A percentile compares a stretch with the other conserved stretches of the same genome.
Evolutionary conservation across 306 rosid species (phyloP).

Genomic region (Neltuma alba): DNA sequence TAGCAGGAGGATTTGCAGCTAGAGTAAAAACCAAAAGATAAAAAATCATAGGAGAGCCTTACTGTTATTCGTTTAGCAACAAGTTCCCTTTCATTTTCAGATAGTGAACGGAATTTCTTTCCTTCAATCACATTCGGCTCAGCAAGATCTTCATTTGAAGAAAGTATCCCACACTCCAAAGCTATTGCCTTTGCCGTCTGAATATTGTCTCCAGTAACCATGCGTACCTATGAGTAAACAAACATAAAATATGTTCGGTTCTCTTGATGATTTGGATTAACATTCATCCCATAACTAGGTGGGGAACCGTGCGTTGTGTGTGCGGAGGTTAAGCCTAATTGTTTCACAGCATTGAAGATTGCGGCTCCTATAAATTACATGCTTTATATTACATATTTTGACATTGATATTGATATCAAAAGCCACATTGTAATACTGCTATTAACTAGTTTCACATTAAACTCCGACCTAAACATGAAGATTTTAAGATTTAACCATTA

Average conservation of each 20-base stretch:
- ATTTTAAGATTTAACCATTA: conserved; percentile 16
- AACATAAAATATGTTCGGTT: conserved; percentile 33
- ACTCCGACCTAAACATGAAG: conserved; percentile 22
- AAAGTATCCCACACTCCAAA: conserved; percentile 93
- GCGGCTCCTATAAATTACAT: not conserved
- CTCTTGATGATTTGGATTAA: conserved; percentile 29
- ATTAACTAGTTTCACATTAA: conserved; percentile 16
- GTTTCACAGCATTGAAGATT: not conserved
- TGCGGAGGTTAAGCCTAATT: not conserved
- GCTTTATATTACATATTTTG: not conserved
- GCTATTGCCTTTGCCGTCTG: conserved; percentile 98
- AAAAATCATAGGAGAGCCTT: conserved; percentile 30
- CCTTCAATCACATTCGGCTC: conserved; percentile 92
- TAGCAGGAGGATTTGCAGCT: conserved; percentile 31
- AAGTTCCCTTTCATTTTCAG: conserved; percentile 83
- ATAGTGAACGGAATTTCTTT: conserved; percentile 69
- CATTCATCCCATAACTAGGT: conserved; percentile 6
- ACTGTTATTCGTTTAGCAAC: conserved; percentile 70
- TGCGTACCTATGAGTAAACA: conserved; percentile 71
- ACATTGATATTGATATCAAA: conserved; percentile 14
- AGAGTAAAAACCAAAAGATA: conserved; percentile 13
- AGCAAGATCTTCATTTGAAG: conserved; percentile 61
- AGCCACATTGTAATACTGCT: conserved; percentile 13
- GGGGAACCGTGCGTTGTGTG: not conserved
- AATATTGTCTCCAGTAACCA: conserved; percentile 97